Base-by-base conservation (phyloP, 345 rosid species). In the Citrus glauca region DNA sequence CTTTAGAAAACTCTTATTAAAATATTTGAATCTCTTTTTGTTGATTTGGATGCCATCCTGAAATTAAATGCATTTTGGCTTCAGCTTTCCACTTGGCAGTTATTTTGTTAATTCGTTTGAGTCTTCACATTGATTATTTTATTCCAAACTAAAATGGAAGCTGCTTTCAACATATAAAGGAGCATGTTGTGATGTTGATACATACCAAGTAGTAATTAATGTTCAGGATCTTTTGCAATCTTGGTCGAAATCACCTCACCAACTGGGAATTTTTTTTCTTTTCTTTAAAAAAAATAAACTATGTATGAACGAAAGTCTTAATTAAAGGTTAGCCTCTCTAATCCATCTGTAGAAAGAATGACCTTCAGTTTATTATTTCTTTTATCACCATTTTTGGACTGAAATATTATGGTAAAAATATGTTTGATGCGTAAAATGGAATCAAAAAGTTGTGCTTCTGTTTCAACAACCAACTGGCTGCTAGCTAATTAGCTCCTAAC, bases 1-100 rank as follows among this genome's bases (percentile, higher is more conserved):
- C 81, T 84, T 40, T 40, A 69, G 38, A 59, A 72, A 65, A 75
- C 61, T 74, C 61, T 71, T 19, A 35, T 35, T 45, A 71, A 82
- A 82, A 69, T 61, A 11, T 76, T 70, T 68, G 50, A 60, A 24
- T 14, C 25, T 45, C 66, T 48, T 30, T 70, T 65, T 38, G 27
- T 72, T 67, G 70, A n/a, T 71, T 61, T 55, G 27, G 17, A 67
- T 61, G 6, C 56, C 74, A 33, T 67, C 71, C 69, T 45, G 22
- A 33, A 35, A 37, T 48, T 38, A 24, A 45, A 45, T 20, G 17
- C 28, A 48, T 24, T 16, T 64, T 9, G 5, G 76, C 66, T 14
- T 57, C 2, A 30, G 13, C n/a, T 57, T 57, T 32, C 50, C 40
- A 56, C n/a, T 72, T 71, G 28, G 64, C 42, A 55, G 45, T 71